phyloP scores from a whole-genome alignment of 129 eudicot genomes.

The Chrysanthemum lavandulifolium region DNA sequence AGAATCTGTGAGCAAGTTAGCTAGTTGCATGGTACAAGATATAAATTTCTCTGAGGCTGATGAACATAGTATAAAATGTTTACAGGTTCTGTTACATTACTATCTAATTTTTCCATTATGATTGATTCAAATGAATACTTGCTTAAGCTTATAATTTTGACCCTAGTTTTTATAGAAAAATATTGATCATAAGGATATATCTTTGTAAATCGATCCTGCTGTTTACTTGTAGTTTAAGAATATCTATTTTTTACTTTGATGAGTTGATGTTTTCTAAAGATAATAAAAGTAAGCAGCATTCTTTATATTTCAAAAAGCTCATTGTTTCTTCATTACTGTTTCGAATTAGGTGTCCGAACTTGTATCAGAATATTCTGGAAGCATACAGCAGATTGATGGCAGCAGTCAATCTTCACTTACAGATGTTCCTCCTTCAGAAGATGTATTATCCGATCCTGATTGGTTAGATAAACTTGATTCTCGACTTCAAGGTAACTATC shows the following conservation, averaged over 20 bases:
- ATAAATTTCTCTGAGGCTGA: slow-evolving; percentile 22
- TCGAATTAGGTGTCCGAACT: slow-evolving; percentile 30
- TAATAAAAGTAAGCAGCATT: not conserved
- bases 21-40: slow-evolving; percentile 7
- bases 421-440: slow-evolving; percentile 50
- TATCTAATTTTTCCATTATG: slow-evolving; percentile 3
- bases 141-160: no score
- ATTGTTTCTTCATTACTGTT: slow-evolving; percentile 18
- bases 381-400: slow-evolving; percentile 53
- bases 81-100: slow-evolving; percentile 45
- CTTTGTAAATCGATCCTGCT: not conserved
- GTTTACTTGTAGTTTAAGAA: slow-evolving; percentile 10
- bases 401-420: slow-evolving; percentile 51
- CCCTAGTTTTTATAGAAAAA: not conserved
- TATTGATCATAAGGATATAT: not conserved
- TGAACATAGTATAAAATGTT: slow-evolving; percentile 17
- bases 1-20: slow-evolving; percentile 18
- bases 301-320: slow-evolving; percentile 16
- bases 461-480: slow-evolving; percentile 58
- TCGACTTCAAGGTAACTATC: slow-evolving; percentile 63
- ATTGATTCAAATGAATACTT: not conserved
- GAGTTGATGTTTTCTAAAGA: slow-evolving; percentile 16
- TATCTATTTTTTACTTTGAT: slow-evolving; percentile 11
- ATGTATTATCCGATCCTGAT: slow-evolving; percentile 45
- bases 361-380: slow-evolving; percentile 41